Evolutionary conservation across 2,329 filamentous ascomycete species (phyloP), one percentile per base, ranked within the genome.

Genomic region (Cladobotryum protrusum): DNA sequence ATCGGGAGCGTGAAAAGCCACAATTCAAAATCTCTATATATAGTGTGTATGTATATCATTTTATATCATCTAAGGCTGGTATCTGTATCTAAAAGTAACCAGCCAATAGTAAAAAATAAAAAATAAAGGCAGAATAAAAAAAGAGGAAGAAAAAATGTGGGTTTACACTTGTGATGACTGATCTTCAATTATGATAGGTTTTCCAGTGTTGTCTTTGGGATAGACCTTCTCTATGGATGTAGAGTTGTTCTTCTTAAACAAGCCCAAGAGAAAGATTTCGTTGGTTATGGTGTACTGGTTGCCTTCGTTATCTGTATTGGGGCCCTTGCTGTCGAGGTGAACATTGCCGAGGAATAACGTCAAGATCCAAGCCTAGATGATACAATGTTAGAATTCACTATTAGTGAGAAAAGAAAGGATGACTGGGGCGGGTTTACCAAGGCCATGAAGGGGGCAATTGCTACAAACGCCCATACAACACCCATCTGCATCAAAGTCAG

Each of bases 391-490:
- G 15, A 4, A 29, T 9, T 29, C 18, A 42, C 13, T 9, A 9
- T 42, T 20, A 17, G 15, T 18, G 18, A 7, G 15, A 13, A 42
- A 20, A 20, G 6, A 37, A 12, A 5, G 7, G 35, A 17, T 12
- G 5, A 17, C 17, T 13, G 19, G 18, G 11, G 12, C 7, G 7
- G 14, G 14, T 17, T 42, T 56, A 70, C 71, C 52, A 70, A 24
- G 20, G 68, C 62, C 66, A 85, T 73, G 50, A 86, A 75, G 0
- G 82, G 82, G 12, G 79, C 65, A 35, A 87, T 75, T 0, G 81
- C 70, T 36, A 85, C 72, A 57, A 83, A 83, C 0, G 82, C 79
- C 77, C 82, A 84, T 54, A 82, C 78, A n/a, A 86, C 78, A 0
- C 81, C 83, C 52, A 72, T 73, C 55, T 60, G 13, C n/a, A 32